Evolutionary conservation across 371 early-diverging fungal genomes (phyloP).

Genomic region (Phascolomyces articulosus): DNA sequence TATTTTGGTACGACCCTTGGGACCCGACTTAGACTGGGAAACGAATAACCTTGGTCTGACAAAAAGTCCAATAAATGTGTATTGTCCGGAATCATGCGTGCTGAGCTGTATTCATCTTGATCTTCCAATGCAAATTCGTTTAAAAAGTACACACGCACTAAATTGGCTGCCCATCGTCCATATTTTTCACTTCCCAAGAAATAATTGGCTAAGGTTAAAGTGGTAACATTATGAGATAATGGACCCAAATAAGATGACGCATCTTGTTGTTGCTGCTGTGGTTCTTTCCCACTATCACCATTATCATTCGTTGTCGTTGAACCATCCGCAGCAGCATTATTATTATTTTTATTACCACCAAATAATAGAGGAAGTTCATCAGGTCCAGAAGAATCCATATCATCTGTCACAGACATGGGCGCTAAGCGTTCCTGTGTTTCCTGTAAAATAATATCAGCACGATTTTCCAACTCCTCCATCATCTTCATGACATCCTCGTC

Average conservation of each 20-base stretch:
- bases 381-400: background rate
- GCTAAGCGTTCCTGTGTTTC: constrained; percentile 24
- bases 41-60: constrained; percentile 68
- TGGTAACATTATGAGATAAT: constrained; percentile 62
- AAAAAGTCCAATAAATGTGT: constrained; percentile 59
- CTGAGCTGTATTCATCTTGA: constrained; percentile 49
- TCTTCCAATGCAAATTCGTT: constrained; percentile 58
- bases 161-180: constrained; percentile 63
- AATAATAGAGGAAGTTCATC: background rate
- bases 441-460: constrained; percentile 46
- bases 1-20: constrained; percentile 60
- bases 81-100: constrained; percentile 53
- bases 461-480: constrained; percentile 40
- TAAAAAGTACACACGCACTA: constrained; percentile 61
- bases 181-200: constrained; percentile 62
- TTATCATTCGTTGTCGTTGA: too few relatives aligned
- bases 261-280: constrained; percentile 12
- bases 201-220: constrained; percentile 62
- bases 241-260: constrained; percentile 27
- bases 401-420: constrained; percentile 16
- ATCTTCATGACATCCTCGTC: constrained; percentile 41
- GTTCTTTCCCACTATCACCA: too few relatives aligned
- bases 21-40: constrained; percentile 60
- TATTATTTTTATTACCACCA: too few relatives aligned
- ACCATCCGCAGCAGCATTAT: too few relatives aligned